Conservation (phyloP, 169 alveolate species). For the Plasmodium inui region DNA sequence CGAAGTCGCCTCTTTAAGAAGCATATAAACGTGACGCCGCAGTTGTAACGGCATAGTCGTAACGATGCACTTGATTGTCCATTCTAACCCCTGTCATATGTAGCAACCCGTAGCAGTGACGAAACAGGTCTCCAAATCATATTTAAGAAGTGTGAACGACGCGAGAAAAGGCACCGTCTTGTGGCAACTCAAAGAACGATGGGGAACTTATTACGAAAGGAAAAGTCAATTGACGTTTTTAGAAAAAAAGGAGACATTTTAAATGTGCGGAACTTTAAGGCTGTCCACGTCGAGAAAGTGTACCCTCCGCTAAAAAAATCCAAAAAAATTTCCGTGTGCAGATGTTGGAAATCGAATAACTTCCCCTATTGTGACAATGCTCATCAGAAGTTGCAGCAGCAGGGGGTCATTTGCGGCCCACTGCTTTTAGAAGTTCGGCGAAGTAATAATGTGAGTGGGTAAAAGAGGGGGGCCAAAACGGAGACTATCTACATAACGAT, state of each 20-base stretch:
- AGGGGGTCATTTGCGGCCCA: slow-evolving; percentile 86
- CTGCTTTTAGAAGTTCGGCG: slow-evolving; percentile 82
- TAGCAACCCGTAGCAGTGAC: neutral
- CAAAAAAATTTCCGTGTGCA: slow-evolving; percentile 83
- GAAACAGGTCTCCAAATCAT: neutral
- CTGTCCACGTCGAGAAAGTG: slow-evolving; percentile 77
- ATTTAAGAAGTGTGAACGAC: neutral
- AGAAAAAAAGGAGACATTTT: slow-evolving; percentile 66
- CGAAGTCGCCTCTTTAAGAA: neutral
- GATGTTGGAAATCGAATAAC: slow-evolving; percentile 89
- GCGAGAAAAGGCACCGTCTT: neutral
- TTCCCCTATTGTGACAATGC: slow-evolving; percentile 90
- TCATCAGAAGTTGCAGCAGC: slow-evolving; percentile 85
- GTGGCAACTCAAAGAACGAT: neutral
- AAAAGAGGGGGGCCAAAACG: neutral
- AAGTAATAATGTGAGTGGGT: neutral
- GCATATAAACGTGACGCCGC: neutral
- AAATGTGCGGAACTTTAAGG: slow-evolving; percentile 36
- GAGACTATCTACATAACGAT: neutral
- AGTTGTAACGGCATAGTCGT: neutral
- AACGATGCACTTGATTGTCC: neutral
- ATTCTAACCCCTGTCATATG: neutral
- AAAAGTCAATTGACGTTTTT: neutral
- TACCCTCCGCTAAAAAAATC: slow-evolving; percentile 72
- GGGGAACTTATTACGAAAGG: slow-evolving; percentile 41